Conservation (phyloP, 1,139 yeast genomes). For the Hyphopichia khmerensis region DNA sequence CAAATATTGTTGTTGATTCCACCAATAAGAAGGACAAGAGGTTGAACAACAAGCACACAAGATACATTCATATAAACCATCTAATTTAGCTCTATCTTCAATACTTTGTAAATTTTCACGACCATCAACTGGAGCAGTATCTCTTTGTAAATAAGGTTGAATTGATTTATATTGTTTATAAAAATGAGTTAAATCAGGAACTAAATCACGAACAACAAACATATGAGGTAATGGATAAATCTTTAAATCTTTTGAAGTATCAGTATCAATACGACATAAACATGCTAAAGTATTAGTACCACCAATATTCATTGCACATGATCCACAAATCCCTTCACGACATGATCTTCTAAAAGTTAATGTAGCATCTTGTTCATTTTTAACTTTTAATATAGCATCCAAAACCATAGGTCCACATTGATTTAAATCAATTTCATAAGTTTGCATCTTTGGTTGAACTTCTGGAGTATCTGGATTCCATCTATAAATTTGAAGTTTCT, state of each 20-base stretch:
- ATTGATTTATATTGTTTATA: conserved; percentile 98
- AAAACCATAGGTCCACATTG: conserved; percentile 97
- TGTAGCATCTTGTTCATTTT: conserved; percentile 94
- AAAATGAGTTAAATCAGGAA: conserved; percentile 95
- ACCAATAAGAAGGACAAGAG: conserved; percentile 99
- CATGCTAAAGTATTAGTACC: conserved; percentile 97
- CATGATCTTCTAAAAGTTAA: conserved; percentile 97
- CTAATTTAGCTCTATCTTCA: conserved; percentile 93
- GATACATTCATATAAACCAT: conserved; percentile 96
- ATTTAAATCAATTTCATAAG: conserved; percentile 81
- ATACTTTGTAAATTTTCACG: conserved; percentile 89
- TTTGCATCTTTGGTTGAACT: conserved; percentile 83
- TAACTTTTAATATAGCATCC: conserved; percentile 91
- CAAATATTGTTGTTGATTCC: conserved; percentile 98
- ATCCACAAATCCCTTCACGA: conserved; percentile 99
- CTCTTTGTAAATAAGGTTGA: conserved; percentile 94
- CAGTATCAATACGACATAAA: conserved; percentile 87
- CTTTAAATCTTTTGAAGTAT: conserved; percentile 71
- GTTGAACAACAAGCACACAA: conserved; percentile 99
- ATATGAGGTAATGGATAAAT: conserved; percentile 98
- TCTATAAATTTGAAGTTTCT: conserved; percentile 90
- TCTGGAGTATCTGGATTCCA: conserved; percentile 99
- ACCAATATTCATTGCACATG: conserved; percentile 99
- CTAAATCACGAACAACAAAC: conserved; percentile 96
- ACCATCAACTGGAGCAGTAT: conserved; percentile 79